Percentiles rank a stretch among this genome's conserved stretches.
These are phyloP conservation scores for Heterococcus sp. DNA, from an alignment of 108 stramenopile genomes.

Conservation along the genomic window DNA sequence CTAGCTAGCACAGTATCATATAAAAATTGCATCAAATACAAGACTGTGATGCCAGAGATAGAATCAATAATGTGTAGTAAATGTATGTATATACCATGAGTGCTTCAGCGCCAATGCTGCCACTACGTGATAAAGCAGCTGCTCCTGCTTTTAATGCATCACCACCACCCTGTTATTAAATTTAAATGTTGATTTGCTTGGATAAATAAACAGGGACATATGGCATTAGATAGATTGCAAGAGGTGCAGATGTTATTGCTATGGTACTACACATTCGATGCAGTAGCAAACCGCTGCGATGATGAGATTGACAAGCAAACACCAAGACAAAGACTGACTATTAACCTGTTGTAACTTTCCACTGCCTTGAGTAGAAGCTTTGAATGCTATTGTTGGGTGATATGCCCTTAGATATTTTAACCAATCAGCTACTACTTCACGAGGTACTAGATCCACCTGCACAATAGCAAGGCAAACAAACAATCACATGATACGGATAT, in stretches of 20 bases:
- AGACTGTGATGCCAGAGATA: too few species aligned
- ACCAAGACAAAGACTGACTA: neutral
- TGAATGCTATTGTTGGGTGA: conserved; percentile 87
- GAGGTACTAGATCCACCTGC: conserved; percentile 76
- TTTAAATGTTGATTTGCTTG: too few species aligned
- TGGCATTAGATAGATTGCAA: too few species aligned
- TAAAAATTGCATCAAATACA: too few species aligned
- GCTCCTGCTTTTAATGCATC: neutral
- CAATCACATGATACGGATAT: neutral
- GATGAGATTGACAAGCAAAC: neutral
- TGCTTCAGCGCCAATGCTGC: conserved; percentile 87
- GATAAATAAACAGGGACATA: too few species aligned
- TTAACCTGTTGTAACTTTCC: neutral
- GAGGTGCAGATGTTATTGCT: too few species aligned
- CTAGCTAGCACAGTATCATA: too few species aligned
- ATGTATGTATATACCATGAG: conserved; percentile 63
- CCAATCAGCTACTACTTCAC: conserved; percentile 85
- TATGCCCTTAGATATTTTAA: conserved; percentile 75
- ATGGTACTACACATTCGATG: too few species aligned
- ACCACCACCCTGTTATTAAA: neutral
- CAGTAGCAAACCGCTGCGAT: neutral
- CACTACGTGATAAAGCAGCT: neutral
- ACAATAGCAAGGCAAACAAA: neutral
- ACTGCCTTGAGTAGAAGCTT: conserved; percentile 64
- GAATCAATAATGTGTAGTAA: too few species aligned